Percentiles rank a stretch among this genome's conserved stretches.
Conservation (phyloP, 257 asterid genomes). For the Forsythia viridissima region DNA sequence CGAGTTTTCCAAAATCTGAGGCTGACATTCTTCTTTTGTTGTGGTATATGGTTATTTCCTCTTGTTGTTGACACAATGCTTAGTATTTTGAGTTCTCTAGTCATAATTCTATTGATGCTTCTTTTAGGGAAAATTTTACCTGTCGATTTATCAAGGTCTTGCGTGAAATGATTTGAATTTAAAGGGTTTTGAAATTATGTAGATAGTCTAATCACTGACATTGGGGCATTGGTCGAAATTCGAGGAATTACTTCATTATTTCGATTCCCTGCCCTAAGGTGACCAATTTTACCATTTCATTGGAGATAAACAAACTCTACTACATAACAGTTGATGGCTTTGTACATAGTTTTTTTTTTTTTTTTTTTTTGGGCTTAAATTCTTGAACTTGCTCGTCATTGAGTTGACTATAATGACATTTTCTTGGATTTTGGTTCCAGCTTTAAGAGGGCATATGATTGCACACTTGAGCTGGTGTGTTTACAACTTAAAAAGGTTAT, state of each 20-base stretch:
- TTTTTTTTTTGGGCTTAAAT: conserved; percentile 15
- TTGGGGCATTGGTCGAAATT: conserved; percentile 1
- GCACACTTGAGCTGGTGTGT: not conserved
- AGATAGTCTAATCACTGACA: not conserved
- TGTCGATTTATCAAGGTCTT: not conserved
- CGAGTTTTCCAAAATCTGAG: too few relatives aligned
- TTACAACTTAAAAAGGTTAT: not conserved
- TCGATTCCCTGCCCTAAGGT: not conserved
- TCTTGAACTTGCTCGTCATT: conserved; percentile 23
- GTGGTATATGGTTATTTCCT: conserved; percentile 3
- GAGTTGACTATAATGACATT: not conserved
- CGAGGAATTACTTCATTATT: conserved; percentile 3
- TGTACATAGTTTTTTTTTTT: not conserved
- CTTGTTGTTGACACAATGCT: not conserved
- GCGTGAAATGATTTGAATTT: not conserved
- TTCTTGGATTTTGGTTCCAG: not conserved
- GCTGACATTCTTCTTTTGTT: not conserved
- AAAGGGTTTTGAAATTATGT: conserved; percentile 1
- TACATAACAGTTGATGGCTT: conserved; percentile 3
- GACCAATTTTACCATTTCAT: conserved; percentile 8
- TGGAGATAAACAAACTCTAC: not conserved
- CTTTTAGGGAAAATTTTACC: not conserved
- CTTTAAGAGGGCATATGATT: not conserved
- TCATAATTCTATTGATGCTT: conserved; percentile 8
- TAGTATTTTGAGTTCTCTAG: not conserved